Conservation (phyloP, 805 yeast genomes). For the Myxozyma geophila region DNA sequence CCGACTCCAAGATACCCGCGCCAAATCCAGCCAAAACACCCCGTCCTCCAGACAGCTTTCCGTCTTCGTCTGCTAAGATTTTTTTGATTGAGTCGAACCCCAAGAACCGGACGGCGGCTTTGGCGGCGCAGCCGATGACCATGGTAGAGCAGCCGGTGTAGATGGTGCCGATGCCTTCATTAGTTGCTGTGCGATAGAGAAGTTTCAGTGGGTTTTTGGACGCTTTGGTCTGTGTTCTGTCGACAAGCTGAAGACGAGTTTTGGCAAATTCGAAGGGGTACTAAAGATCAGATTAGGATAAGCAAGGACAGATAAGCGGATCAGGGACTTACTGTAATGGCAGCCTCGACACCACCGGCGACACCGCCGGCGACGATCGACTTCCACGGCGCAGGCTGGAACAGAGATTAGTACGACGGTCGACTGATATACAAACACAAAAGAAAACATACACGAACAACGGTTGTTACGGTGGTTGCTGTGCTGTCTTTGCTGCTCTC, state of each 20-base stretch:
- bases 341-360: conserved; percentile 70
- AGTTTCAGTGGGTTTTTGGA: conserved; percentile 85
- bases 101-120: conserved; percentile 92
- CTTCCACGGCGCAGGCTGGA: conserved; percentile 42
- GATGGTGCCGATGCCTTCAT: conserved; percentile 77
- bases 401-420: background rate
- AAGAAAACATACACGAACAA: background rate
- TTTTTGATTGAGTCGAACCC: conserved; percentile 90
- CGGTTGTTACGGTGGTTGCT: background rate
- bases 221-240: conserved; percentile 24
- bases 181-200: conserved; percentile 71
- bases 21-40: conserved; percentile 98
- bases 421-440: background rate
- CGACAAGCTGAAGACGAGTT: conserved; percentile 81
- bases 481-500: background rate
- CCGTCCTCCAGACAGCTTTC: conserved; percentile 83
- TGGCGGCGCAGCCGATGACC: conserved; percentile 93
- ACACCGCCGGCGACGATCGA: conserved; percentile 53
- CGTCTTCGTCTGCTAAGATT: conserved; percentile 76
- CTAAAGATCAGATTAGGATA: conserved; percentile 16
- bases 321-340: conserved; percentile 56
- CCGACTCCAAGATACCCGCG: conserved; percentile 91
- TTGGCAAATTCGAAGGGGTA: conserved; percentile 98
- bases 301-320: background rate
- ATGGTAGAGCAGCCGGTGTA: conserved; percentile 97